Base-by-base conservation (phyloP, 2,329 filamentous ascomycete genomes). In the Neopestalotiopsis sp. region DNA sequence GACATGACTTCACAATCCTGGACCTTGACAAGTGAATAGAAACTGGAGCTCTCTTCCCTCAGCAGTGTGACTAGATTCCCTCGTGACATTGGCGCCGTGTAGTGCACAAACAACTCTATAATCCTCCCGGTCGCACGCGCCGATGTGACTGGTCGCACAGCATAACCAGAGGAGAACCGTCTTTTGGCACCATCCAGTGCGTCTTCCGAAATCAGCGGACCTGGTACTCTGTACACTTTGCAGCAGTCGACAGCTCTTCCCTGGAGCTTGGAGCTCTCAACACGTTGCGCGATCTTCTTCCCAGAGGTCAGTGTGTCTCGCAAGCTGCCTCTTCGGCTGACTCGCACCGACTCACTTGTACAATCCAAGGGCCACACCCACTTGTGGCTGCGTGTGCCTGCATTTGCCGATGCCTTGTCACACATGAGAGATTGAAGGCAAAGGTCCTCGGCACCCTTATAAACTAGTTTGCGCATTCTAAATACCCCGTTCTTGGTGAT, bases 361-460 rank as follows among this genome's bases (percentile, higher is more conserved):
- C 34, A 20, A 28, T 61, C 38, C 71, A 63, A 40, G 52, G 14
- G 30, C 34, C 52, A 17, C 65, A 52, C 32, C 24, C 24, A 42
- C 61, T 62, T 68, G 71, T 71, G 69, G 56, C 13, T 60, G 45
- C 24, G 40, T 28, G 65, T 67, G 65, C 65, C 65, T 67, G 65
- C 65, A 45, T 67, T 45, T 60, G 32, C 56, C 56, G 56, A 66
- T 66, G 64, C 49, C 30, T 66, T n/a, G 65, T 67, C 52, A 4
- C 49, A 67, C 65, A 34, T 38, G 56, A 67, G 56, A 67, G 65
- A 32, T 60, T n/a, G 59, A 62, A 30, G 45, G 59, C 59, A 28
- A 28, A 28, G 24, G 34, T 61, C 13, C 30, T 13, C 32, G 28
- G 34, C 40, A 61, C 34, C 56, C 52, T 66, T 56, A 66, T 66